Conservation (phyloP, 2,329 filamentous ascomycete genomes). For the Penicillium glabrum region DNA sequence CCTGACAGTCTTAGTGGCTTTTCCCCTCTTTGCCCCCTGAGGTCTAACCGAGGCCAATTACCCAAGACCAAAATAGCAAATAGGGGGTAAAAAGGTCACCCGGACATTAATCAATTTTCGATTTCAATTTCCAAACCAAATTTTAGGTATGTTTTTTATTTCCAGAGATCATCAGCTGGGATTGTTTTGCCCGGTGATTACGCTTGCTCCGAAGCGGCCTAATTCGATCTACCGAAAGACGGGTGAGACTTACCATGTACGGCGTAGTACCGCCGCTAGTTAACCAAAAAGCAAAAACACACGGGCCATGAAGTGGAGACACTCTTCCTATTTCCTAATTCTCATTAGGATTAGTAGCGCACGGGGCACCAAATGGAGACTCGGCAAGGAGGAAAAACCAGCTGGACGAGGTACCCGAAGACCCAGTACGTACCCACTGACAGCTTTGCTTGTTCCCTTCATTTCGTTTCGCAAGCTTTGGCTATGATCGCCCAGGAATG, state of each 20-base stretch:
- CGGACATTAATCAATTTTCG: neutral
- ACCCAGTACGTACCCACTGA: slow-evolving; percentile 1
- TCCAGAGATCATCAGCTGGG: slow-evolving; percentile 6
- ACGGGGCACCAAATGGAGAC: slow-evolving; percentile 15
- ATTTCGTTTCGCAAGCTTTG: neutral
- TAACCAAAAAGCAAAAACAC: slow-evolving; percentile 1
- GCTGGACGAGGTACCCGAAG: slow-evolving; percentile 10
- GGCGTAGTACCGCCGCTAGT: slow-evolving; percentile 15
- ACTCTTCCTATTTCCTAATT: neutral
- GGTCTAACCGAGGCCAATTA: neutral
- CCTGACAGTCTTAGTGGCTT: neutral
- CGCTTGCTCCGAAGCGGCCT: slow-evolving; percentile 1
- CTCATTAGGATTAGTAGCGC: neutral
- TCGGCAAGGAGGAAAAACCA: slow-evolving; percentile 8
- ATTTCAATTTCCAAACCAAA: no score
- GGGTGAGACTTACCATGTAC: slow-evolving; percentile 24
- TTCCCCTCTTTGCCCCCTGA: neutral
- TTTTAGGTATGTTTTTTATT: no score
- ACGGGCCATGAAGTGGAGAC: slow-evolving; percentile 19
- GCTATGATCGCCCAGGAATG: neutral
- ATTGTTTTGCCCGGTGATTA: neutral
- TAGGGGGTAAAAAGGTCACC: neutral
- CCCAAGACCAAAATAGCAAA: neutral
- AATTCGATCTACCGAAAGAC: slow-evolving; percentile 24
- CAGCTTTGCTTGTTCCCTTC: slow-evolving; percentile 1